Evolutionary conservation across 2,329 filamentous ascomycete species (phyloP).

Genomic region (Leptographium flavum): DNA sequence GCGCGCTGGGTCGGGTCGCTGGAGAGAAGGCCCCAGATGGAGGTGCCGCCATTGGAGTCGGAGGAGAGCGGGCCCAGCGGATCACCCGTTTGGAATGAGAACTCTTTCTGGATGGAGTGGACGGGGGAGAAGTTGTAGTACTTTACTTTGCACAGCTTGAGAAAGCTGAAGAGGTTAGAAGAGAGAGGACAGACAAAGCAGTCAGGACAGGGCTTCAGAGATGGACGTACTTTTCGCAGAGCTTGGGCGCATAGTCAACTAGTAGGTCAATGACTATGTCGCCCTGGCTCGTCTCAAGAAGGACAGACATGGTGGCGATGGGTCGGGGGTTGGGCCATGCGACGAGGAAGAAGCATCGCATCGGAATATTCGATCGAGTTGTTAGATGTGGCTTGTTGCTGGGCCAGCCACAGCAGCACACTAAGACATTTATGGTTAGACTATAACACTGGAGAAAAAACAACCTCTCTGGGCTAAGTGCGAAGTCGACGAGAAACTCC

Average conservation of each 20-base stretch:
- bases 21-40: conserved; percentile 77
- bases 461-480: too few species aligned
- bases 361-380: too few species aligned
- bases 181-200: background rate
- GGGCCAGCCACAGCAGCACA: too few species aligned
- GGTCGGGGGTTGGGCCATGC: background rate
- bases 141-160: conserved; percentile 97
- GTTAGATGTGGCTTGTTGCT: too few species aligned
- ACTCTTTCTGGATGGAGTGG: conserved; percentile 84
- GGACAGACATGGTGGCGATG: conserved; percentile 62
- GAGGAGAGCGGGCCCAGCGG: conserved; percentile 74
- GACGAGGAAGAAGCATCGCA: too few species aligned
- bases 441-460: too few species aligned
- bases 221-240: conserved; percentile 81
- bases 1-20: conserved; percentile 53
- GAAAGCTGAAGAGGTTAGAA: conserved; percentile 51
- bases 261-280: conserved; percentile 92
- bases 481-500: too few species aligned
- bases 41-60: conserved; percentile 82
- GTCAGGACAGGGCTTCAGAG: background rate
- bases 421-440: too few species aligned
- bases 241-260: conserved; percentile 75
- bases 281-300: conserved; percentile 82
- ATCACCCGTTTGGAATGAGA: conserved; percentile 93
- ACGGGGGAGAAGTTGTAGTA: conserved; percentile 97